A percentile compares a stretch with the other conserved stretches of the same genome.
Evolutionary conservation across 805 yeast species (phyloP).

Genomic region (Cyberlindnera lachancei): DNA sequence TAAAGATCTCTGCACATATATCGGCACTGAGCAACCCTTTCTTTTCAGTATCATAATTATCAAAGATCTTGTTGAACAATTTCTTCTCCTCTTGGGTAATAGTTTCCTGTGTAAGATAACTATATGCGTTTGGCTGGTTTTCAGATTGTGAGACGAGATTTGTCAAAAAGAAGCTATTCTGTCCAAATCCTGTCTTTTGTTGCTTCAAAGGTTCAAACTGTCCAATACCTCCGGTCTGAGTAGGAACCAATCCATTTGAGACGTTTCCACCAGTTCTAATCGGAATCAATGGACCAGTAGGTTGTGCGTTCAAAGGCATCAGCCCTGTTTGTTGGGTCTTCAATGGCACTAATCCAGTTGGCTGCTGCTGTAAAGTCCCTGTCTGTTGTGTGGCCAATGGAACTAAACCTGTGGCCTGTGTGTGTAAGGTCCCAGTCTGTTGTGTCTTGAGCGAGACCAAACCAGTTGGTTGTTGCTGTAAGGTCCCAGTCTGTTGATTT

Average conservation of each 20-base stretch:
- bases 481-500: background rate
- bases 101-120: slow-evolving; percentile 26
- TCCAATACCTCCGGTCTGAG: slow-evolving; percentile 1
- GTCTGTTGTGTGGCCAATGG: background rate
- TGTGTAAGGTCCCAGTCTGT: background rate
- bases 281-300: slow-evolving; percentile 42
- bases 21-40: slow-evolving; percentile 76
- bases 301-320: slow-evolving; percentile 32
- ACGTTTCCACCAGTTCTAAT: slow-evolving; percentile 19
- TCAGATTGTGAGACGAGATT: slow-evolving; percentile 61
- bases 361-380: slow-evolving; percentile 1
- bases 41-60: slow-evolving; percentile 74
- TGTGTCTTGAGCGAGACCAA: background rate
- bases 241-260: slow-evolving; percentile 37
- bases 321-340: slow-evolving; percentile 13
- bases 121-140: slow-evolving; percentile 23
- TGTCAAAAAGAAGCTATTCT: slow-evolving; percentile 31
- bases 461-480: background rate
- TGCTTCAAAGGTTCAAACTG: slow-evolving; percentile 27
- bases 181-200: slow-evolving; percentile 39
- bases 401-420: background rate
- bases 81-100: slow-evolving; percentile 79
- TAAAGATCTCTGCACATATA: slow-evolving; percentile 77
- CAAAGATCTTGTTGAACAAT: slow-evolving; percentile 82
- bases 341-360: slow-evolving; percentile 5